A percentile compares a stretch with the other conserved stretches of the same genome.
These are phyloP conservation scores for Plicaturopsis crispa DNA, from an alignment of 768 basidiomycete genomes.

Conservation along the genomic window DNA sequence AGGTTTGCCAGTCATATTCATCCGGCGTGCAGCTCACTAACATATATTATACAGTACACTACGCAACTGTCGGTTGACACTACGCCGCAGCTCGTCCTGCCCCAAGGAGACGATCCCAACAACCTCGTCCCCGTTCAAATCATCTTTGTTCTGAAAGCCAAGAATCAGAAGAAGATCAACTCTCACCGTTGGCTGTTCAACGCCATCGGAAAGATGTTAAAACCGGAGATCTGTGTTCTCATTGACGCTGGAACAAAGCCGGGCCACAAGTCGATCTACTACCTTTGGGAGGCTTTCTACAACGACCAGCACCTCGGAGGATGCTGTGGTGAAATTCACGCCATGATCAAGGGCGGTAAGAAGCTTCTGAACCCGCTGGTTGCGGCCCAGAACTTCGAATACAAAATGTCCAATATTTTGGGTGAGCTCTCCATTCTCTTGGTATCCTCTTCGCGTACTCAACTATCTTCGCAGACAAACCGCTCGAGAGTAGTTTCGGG, in stretches of 20 bases:
- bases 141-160: conserved; percentile 85
- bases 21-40: too few species aligned
- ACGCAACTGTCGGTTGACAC: conserved; percentile 93
- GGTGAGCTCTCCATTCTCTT: conserved; percentile 29
- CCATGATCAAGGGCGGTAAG: conserved; percentile 90
- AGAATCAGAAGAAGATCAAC: conserved; percentile 95
- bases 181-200: conserved; percentile 97
- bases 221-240: conserved; percentile 90
- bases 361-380: conserved; percentile 90
- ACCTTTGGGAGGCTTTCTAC: conserved; percentile 91
- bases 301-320: conserved; percentile 74
- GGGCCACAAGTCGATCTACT: conserved; percentile 92
- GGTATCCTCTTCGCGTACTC: conserved; percentile 3
- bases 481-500: conserved; percentile 91
- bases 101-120: conserved; percentile 83
- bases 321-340: conserved; percentile 92
- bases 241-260: conserved; percentile 97
- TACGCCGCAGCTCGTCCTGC: conserved; percentile 84
- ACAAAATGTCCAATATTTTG: conserved; percentile 97
- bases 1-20: conserved; percentile 57
- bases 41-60: conserved; percentile 77
- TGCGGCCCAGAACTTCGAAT: conserved; percentile 96
- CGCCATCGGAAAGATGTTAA: conserved; percentile 74
- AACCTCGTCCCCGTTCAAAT: conserved; percentile 92
- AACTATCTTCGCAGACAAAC: conserved; percentile 56